Percentiles rank a stretch among this genome's conserved stretches.
These are phyloP conservation scores for Epichloe elymi DNA, from an alignment of 2,329 filamentous ascomycete genomes.

Conservation along the genomic window DNA sequence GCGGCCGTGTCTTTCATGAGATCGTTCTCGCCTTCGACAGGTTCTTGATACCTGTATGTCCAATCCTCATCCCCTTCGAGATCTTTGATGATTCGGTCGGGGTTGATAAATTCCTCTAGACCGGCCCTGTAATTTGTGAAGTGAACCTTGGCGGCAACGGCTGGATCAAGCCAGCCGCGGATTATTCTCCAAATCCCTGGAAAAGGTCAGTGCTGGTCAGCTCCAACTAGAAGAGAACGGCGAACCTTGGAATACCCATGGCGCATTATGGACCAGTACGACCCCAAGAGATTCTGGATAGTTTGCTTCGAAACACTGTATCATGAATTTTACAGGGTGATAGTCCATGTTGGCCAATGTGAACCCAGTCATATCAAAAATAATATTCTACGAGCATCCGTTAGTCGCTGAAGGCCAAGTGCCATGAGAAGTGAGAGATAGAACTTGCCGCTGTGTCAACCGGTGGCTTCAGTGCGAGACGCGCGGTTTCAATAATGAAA, in stretches of 20 bases:
- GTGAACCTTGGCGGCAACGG: conserved; percentile 86
- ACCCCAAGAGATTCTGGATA: conserved; percentile 87
- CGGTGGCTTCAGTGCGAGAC: conserved; percentile 64
- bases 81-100: conserved; percentile 61
- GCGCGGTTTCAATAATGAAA: conserved; percentile 86
- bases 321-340: conserved; percentile 95
- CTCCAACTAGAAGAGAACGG: conserved; percentile 3
- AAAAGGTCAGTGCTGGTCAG: conserved; percentile 2
- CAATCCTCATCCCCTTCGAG: conserved; percentile 79
- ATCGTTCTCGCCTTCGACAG: conserved; percentile 61
- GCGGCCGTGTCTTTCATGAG: conserved; percentile 53
- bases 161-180: conserved; percentile 88
- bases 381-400: conserved; percentile 48
- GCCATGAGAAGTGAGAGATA: neutral
- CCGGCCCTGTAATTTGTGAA: conserved; percentile 78
- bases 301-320: conserved; percentile 97
- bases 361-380: conserved; percentile 95
- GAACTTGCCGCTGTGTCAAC: conserved; percentile 79
- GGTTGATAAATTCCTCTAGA: conserved; percentile 61
- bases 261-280: conserved; percentile 88
- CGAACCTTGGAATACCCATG: conserved; percentile 88
- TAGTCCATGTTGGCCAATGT: conserved; percentile 98
- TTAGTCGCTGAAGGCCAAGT: neutral
- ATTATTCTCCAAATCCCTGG: conserved; percentile 92
- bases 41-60: conserved; percentile 72